Evolutionary conservation across 108 stramenopile species (phyloP), one percentile per base, ranked within the genome.

Genomic region (Fistulifera pelliculosa): DNA sequence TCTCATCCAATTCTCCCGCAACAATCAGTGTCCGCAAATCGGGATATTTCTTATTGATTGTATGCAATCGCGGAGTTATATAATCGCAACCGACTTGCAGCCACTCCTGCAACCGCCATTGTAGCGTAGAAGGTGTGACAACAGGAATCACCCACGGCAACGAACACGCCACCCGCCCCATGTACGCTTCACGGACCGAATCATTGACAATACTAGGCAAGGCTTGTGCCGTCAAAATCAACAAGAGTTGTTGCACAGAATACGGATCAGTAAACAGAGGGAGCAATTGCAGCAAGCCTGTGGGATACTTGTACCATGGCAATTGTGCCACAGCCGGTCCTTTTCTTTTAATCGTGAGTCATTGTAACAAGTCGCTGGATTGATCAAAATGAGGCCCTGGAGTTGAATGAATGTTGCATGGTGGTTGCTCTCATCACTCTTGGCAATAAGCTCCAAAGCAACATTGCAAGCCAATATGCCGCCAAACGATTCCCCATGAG

Each of bases 401-500:
- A 91, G 50, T 18, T 60, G 23, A 0, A 76, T 41, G 45, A 47
- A 42, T 25, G 39, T 42, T 26, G 62, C 42, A 45, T 59, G 19
- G 19, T 51, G n/a, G 50, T 19, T 53, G 25, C 25, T 28, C 12
- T 31, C 27, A 24, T 55, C 27, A 14, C 18, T 38, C 13, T 58
- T 57, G 14, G 68, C 41, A 15, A 79, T 23, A 18, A 81, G 22
- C 8, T 52, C 38, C 44, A 66, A 50, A n/a, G 83, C 77, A 18
- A 88, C 76, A 22, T 87, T 84, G 8, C 61, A 70, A 18, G 87
- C 84, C 11, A 92, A 62, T 38, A 92, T 72, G 0, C 91, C 91
- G 0, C 91, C 91, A 66, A 93, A 93, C 2, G 82, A 84, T 66
- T 93, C 91, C 91, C 91, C 55, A 84, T 80, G 10, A 93, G 60